Base-by-base conservation (phyloP, 495 filamentous ascomycete genomes). In the Penicillium pulvis region DNA sequence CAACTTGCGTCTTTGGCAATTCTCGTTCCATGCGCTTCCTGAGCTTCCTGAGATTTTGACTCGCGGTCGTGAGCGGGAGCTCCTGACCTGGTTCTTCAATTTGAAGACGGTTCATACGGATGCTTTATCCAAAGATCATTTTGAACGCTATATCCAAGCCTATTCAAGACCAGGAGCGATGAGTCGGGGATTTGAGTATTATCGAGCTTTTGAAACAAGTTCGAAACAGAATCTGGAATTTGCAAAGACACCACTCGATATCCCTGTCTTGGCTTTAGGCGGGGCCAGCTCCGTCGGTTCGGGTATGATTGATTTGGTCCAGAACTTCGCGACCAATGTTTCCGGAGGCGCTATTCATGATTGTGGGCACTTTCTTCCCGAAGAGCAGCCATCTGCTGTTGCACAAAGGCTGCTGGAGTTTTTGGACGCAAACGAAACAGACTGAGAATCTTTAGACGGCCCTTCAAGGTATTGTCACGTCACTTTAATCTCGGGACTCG, bases 121-220 rank as follows among this genome's bases (percentile, higher is more conserved):
- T 55, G 57, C 55, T 19, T 17, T 68, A 20, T 52, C 26, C n/a
- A 39, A 51, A 14, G 61, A 62, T 28, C 51, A 61, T 7, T 53
- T 69, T 12, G 66, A 66, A 54, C 49, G 49, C 14, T 69, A 69
- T 51, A 60, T 66, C 44, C 52, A 59, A 26, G 54, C 59, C 17
- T 69, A 69, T 57, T 63, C 67, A 41, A 50, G 61, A 53, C 67
- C 67, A 0, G 67, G 61, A 12, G 67, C 63, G 16, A 69, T 69
- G 67, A 69, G 67, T 57, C 67, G 63, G 17, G 67, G 63, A 14
- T 69, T 69, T 42, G 67, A 69, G 61, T 69, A 66, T 52, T 69
- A 69, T 59, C 61, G 67, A n/a, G 63, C 67, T 24, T 64, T 54
- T 57, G 61, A 56, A 52, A 55, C 49, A n/a, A 69, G 67, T 44